A percentile compares a stretch with the other conserved stretches of the same genome.
These are phyloP conservation scores for Taxawa tesnikishii DNA, from an alignment of 2,329 filamentous ascomycete species.

Conservation along the genomic window DNA sequence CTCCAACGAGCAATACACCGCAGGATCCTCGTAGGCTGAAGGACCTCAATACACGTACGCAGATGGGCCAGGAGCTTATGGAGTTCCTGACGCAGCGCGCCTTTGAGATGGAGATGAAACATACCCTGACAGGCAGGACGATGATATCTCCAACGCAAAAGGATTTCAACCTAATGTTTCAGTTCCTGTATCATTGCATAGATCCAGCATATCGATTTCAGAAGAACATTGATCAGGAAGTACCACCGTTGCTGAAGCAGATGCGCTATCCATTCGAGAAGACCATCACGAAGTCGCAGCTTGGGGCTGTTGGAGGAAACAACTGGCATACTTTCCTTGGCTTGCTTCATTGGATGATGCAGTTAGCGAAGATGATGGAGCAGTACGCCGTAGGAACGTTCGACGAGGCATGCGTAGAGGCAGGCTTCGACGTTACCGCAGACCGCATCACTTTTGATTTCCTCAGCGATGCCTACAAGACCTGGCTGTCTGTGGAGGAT, in stretches of 20 bases:
- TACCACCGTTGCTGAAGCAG: constrained; percentile 84
- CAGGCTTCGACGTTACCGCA: constrained; percentile 73
- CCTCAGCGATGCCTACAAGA: constrained; percentile 75
- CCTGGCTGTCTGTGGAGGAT: constrained; percentile 75
- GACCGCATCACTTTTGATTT: constrained; percentile 95
- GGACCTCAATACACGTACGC: constrained; percentile 65
- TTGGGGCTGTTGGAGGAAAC: constrained; percentile 86
- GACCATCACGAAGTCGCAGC: constrained; percentile 91
- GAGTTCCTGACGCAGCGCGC: constrained; percentile 90
- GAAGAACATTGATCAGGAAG: constrained; percentile 90
- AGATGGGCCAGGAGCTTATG: constrained; percentile 77
- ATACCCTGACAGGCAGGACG: constrained; percentile 79
- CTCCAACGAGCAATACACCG: constrained; percentile 68
- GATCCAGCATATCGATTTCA: constrained; percentile 89
- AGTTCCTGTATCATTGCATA: constrained; percentile 93
- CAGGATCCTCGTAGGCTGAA: constrained; percentile 77
- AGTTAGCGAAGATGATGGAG: constrained; percentile 87
- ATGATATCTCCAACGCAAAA: constrained; percentile 94
- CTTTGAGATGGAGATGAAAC: constrained; percentile 96
- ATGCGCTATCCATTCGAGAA: constrained; percentile 90
- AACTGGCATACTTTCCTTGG: constrained; percentile 96
- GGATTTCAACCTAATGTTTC: constrained; percentile 95
- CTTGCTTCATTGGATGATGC: constrained; percentile 98
- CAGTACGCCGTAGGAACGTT: constrained; percentile 67
- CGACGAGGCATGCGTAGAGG: constrained; percentile 80